Base-by-base conservation (phyloP, 805 yeast genomes). In the Ogataea minuta region DNA sequence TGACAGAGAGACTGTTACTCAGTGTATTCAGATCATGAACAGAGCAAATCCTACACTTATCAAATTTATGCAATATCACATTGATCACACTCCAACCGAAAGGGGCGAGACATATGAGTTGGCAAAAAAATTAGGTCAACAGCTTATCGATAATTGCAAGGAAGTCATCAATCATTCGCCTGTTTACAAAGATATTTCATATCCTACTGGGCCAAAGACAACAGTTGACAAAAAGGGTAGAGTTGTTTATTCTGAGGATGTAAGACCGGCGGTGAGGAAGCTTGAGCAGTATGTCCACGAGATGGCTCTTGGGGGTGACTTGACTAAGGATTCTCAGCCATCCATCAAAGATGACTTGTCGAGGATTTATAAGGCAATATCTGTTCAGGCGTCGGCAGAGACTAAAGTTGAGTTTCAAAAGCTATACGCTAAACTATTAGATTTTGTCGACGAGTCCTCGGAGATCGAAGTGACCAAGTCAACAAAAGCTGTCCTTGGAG, bases 11-110 rank as follows among this genome's bases (percentile, higher is more conserved):
- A 89, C 95, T 48, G 95, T 93, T 46, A 79, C 91, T 50, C 96
- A 89, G 63, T 95, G 99, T 66, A 90, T 93, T 58, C 86, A 88
- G 64, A 87, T 93, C 63, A 90, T 93, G 98, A 93, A 93, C 77
- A 81, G 98, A 66, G 83, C 98, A 29, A 89, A 86, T 65, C 96
- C 95, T 44, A 80, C 95, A 31, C 75, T 93, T 59, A 85, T 93
- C 56, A 91, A 90, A 59, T 89, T 91, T 64, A 93, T 93, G 98
- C 96, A 93, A 67, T 93, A 91, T 67, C 75, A 82, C 62, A 81
- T 84, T 62, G 93, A 84, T 62, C 88, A 82, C 57, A 79, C 83
- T 42, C 90, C 97, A 33, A 76, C 81, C 41, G 82, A 76, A 50
- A 85, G 85, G 61, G 97, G 98, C 61, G 95, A 84, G 62, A 90